These are phyloP conservation scores for Termitomyces titanicus DNA, from an alignment of 768 basidiomycete species.

Conservation along the genomic window DNA sequence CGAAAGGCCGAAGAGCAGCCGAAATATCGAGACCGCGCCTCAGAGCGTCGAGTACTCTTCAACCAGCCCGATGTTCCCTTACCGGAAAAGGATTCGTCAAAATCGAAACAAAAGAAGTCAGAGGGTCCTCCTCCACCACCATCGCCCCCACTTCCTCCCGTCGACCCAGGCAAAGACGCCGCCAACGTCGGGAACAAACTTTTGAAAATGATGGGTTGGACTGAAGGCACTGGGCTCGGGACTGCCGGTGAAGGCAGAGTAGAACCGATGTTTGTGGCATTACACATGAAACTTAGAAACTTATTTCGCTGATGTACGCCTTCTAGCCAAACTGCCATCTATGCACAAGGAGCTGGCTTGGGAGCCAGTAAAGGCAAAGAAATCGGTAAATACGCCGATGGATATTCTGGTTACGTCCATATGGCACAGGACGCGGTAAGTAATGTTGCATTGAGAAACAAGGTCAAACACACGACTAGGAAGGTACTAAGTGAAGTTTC, in stretches of 20 bases:
- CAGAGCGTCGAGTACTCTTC: slow-evolving; percentile 85
- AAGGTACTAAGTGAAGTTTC: slow-evolving; percentile 13
- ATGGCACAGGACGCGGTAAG: slow-evolving; percentile 71
- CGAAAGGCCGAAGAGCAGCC: slow-evolving; percentile 51
- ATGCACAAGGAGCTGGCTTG: slow-evolving; percentile 82
- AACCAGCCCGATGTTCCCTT: slow-evolving; percentile 87
- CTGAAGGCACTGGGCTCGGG: slow-evolving; percentile 84
- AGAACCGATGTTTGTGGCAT: slow-evolving; percentile 71
- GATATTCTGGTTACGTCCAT: slow-evolving; percentile 65
- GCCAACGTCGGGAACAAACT: slow-evolving; percentile 90
- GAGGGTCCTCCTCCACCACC: slow-evolving; percentile 64
- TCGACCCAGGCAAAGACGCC: slow-evolving; percentile 76
- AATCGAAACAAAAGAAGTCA: slow-evolving; percentile 34
- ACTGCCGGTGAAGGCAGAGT: slow-evolving; percentile 78
- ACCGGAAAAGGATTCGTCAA: slow-evolving; percentile 40
- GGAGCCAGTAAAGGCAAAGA: slow-evolving; percentile 93
- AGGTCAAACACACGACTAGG: slow-evolving; percentile 3
- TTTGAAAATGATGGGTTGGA: slow-evolving; percentile 98
- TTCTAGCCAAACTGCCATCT: slow-evolving; percentile 75
- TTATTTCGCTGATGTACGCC: not conserved
- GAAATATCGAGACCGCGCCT: slow-evolving; percentile 94
- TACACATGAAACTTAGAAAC: not conserved
- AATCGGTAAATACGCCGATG: slow-evolving; percentile 66
- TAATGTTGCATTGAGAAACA: slow-evolving; percentile 12
- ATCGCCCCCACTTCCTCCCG: slow-evolving; percentile 57